phyloP scores from a whole-genome alignment of 202 grass and related monocot genomes.

The Carex arenaria region DNA sequence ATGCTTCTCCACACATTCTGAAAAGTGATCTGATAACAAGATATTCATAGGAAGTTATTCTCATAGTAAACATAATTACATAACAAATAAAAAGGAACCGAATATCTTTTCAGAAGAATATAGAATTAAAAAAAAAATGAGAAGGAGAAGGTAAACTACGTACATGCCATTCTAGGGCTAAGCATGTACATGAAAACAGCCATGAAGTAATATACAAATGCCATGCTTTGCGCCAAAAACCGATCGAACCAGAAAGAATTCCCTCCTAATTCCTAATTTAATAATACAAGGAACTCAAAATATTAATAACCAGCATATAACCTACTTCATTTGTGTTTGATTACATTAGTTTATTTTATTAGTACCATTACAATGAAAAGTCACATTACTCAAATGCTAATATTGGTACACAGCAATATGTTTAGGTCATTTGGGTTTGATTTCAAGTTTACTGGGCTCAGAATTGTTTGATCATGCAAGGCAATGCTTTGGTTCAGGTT shows the following conservation, averaged over 20 bases:
- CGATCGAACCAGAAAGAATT: conserved; percentile 66
- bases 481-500: not conserved
- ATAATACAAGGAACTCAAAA: not conserved
- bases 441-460: not conserved
- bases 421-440: not conserved
- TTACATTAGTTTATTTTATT: not conserved
- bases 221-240: conserved; percentile 57
- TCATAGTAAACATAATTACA: not conserved
- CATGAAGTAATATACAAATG: conserved; percentile 90
- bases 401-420: not conserved
- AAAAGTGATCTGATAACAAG: conserved; percentile 82
- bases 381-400: conserved; percentile 5
- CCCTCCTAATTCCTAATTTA: conserved; percentile 70
- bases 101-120: not conserved
- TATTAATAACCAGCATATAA: not conserved
- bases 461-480: not conserved
- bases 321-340: not conserved
- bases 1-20: conserved; percentile 95
- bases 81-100: not conserved
- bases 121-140: not conserved
- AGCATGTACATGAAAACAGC: conserved; percentile 86
- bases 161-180: conserved; percentile 98
- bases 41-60: not conserved
- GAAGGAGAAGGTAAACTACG: conserved; percentile 6
- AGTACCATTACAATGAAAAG: not conserved